Percentiles rank a stretch among this genome's conserved stretches.
phyloP scores from a whole-genome alignment of 2,329 filamentous ascomycete species.

The Penicillium sp. region DNA sequence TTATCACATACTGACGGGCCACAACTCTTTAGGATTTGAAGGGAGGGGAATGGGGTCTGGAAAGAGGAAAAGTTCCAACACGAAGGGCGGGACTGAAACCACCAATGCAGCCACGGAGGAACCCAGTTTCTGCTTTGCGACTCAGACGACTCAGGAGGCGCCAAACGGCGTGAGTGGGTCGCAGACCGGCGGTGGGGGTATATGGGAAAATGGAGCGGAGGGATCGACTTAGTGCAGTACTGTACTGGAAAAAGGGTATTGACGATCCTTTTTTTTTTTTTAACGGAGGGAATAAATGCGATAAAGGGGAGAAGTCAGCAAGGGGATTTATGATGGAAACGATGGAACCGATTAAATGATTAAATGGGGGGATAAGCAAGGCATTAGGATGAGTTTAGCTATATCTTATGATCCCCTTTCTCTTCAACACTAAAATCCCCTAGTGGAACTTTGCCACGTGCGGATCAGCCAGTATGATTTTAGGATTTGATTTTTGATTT shows the following conservation, averaged over 20 bases:
- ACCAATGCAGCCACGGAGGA: slow-evolving; percentile 6
- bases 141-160: slow-evolving; percentile 18
- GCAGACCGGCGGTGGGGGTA: slow-evolving; percentile 11
- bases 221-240: slow-evolving; percentile 1
- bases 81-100: slow-evolving; percentile 12
- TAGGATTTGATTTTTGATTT: neutral
- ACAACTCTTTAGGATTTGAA: neutral
- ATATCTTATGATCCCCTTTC: neutral
- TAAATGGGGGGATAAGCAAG: neutral
- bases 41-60: neutral
- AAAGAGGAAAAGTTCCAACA: slow-evolving; percentile 2
- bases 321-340: neutral
- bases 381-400: neutral
- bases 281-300: neutral
- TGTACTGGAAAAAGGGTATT: neutral
- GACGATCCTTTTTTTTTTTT: neutral
- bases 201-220: slow-evolving; percentile 5
- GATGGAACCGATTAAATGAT: neutral
- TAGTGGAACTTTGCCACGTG: slow-evolving; percentile 24
- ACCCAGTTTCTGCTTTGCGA: slow-evolving; percentile 4
- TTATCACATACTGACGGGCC: neutral
- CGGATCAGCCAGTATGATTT: slow-evolving; percentile 14
- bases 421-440: neutral
- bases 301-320: neutral
- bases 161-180: slow-evolving; percentile 23